A percentile compares a stretch with the other conserved stretches of the same genome.
phyloP scores from a whole-genome alignment of 2,329 filamentous ascomycete species.

The Penicillium brevicompactum region DNA sequence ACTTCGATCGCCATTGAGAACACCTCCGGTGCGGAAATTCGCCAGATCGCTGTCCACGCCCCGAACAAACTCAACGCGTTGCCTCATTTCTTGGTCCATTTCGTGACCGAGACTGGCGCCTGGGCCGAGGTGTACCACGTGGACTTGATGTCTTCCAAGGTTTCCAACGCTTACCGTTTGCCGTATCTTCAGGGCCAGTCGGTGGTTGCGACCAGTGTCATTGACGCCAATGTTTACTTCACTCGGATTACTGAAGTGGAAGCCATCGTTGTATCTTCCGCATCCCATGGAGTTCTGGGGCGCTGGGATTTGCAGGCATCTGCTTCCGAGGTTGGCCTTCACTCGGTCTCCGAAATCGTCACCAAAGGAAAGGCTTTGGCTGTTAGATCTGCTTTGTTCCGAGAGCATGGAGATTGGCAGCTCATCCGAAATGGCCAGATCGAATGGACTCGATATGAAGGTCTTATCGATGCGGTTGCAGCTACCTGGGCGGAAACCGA shows the following conservation, averaged over 20 bases:
- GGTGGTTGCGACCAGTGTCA: conserved; percentile 76
- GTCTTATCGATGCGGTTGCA: conserved; percentile 75
- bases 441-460: conserved; percentile 80
- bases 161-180: conserved; percentile 79
- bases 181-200: conserved; percentile 71
- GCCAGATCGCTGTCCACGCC: conserved; percentile 68
- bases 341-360: conserved; percentile 80
- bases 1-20: conserved; percentile 43
- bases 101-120: conserved; percentile 68
- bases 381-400: conserved; percentile 72
- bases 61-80: conserved; percentile 71
- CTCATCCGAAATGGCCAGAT: conserved; percentile 79
- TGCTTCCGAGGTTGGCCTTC: conserved; percentile 54
- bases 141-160: conserved; percentile 67
- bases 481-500: conserved; percentile 80
- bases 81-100: conserved; percentile 85
- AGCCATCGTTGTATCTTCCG: conserved; percentile 72
- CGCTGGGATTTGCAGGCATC: conserved; percentile 66
- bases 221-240: conserved; percentile 84
- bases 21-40: conserved; percentile 48
- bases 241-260: conserved; percentile 77
- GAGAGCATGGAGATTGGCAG: conserved; percentile 72
- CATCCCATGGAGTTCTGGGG: conserved; percentile 73
- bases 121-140: conserved; percentile 87
- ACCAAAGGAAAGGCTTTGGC: conserved; percentile 72